Base-by-base conservation (phyloP, 2,329 filamentous ascomycete genomes). In the Aspergillus novoparasiticus region DNA sequence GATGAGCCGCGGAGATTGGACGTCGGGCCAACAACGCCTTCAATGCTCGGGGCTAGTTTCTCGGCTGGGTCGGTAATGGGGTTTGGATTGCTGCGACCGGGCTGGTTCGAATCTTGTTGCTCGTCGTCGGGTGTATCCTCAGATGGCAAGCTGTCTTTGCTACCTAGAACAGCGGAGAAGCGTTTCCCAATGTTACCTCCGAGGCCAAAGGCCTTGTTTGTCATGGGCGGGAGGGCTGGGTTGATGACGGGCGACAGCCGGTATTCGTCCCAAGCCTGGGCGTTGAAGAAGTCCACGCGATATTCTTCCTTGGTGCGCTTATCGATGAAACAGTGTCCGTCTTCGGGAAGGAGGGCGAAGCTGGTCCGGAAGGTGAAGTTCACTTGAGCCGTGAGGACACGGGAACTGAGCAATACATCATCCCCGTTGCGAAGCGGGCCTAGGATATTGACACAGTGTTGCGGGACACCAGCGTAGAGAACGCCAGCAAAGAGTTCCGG, bases 391-490 rank as follows among this genome's bases (percentile, higher is more conserved):
- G 93, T 97, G 19, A 98, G 84, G 0, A 97, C 90, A 68, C 92
- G 92, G 65, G 93, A 93, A 71, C 94, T 96, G 63, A 97, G 84
- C 1, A 97, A 84, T 0, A 97, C 93, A 21, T 94, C 91, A 73
- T 98, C 94, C n/a, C 94, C 94, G 70, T 96, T 94, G 41, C 94
- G 89, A 14, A 98, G 77, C 0, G 94, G 94, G 0, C 94, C 94
- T 4, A 97, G 84, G 58, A 97, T 95, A 74, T 97, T 97, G 74
- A 97, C 88, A 74, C 93, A 97, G 59, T 90, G 87, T 68, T 94
- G 90, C 0, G 94, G 94, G 1, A 90, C 88, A 10, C 94, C 94
- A 1, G 92, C 93, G 73, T 92, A 98, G 2, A 97, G 76, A 1
- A 97, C 91, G 0, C 93, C 93, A 0, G 90, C 86, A 71, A 97